Conservation (phyloP, 768 basidiomycete genomes). For the Leucocoprinus birnbaumii region DNA sequence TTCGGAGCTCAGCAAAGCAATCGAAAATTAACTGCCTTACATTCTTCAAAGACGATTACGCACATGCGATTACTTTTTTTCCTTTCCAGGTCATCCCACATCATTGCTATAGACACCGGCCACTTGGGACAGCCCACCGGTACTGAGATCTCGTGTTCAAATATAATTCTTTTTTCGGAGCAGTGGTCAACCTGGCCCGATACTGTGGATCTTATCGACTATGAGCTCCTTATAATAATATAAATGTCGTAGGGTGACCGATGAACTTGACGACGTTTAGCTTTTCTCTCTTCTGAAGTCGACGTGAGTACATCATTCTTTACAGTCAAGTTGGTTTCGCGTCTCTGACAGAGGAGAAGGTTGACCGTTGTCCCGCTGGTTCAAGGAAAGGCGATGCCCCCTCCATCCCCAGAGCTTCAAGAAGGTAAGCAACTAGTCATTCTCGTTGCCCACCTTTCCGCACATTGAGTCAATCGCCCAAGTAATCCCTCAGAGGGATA, state of each 20-base stretch:
- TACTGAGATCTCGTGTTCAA: slow-evolving; percentile 1
- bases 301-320: slow-evolving; percentile 14
- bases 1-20: too few relatives aligned
- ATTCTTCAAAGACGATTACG: too few relatives aligned
- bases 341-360: slow-evolving; percentile 8
- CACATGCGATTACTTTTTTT: not conserved
- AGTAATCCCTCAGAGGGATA: too few relatives aligned
- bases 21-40: too few relatives aligned
- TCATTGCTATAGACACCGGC: slow-evolving; percentile 9
- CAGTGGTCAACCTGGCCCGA: slow-evolving; percentile 7
- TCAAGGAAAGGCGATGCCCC: not conserved
- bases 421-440: not conserved
- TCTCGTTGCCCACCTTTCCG: too few relatives aligned
- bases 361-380: slow-evolving; percentile 17
- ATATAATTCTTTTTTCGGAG: slow-evolving; percentile 6
- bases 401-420: not conserved
- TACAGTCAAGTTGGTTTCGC: not conserved
- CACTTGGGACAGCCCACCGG: not conserved
- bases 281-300: slow-evolving; percentile 10
- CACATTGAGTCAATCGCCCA: too few relatives aligned
- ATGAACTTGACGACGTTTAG: slow-evolving; percentile 9
- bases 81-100: not conserved
- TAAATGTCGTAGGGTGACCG: slow-evolving; percentile 7
- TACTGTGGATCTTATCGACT: slow-evolving; percentile 6
- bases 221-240: slow-evolving; percentile 3